A percentile compares a stretch with the other conserved stretches of the same genome.
These are phyloP conservation scores for Fagopyrum homotropicum DNA, from an alignment of 148 eudicot genomes.

Conservation along the genomic window DNA sequence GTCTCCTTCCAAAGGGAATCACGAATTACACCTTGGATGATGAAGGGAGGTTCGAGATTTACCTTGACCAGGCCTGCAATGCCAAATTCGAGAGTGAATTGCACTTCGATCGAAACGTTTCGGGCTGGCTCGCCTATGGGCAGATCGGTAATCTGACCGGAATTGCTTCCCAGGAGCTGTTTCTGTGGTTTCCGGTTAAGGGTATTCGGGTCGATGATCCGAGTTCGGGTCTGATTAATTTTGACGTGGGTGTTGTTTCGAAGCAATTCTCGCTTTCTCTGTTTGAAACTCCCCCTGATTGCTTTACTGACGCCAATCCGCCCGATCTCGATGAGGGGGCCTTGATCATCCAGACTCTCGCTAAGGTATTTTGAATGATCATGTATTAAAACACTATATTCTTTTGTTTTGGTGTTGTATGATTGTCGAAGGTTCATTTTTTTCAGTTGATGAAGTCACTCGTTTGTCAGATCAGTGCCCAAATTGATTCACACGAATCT, in stretches of 20 bases:
- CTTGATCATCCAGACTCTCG: constrained; percentile 1
- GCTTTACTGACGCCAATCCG: constrained; percentile 37
- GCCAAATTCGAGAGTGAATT: constrained; percentile 65
- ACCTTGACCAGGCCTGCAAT: constrained; percentile 53
- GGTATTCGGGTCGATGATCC: constrained; percentile 78
- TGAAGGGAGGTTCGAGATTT: constrained; percentile 46
- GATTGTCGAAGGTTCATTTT: too few relatives aligned
- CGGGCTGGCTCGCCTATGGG: constrained; percentile 49
- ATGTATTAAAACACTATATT: background rate
- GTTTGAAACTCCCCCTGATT: constrained; percentile 66
- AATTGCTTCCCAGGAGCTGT: constrained; percentile 65
- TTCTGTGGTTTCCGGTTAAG: constrained; percentile 71
- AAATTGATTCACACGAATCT: background rate
- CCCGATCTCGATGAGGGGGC: constrained; percentile 19
- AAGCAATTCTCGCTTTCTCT: constrained; percentile 74
- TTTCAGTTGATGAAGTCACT: background rate
- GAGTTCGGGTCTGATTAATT: constrained; percentile 75
- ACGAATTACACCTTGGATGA: constrained; percentile 30
- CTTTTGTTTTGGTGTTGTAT: background rate
- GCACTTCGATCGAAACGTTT: constrained; percentile 54
- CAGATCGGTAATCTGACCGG: constrained; percentile 53
- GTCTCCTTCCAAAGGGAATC: constrained; percentile 68
- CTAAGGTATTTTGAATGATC: background rate
- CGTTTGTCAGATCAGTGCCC: background rate
- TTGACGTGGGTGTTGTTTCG: constrained; percentile 79